Conservation (phyloP, 805 yeast genomes). For the Helenozyma rhizophorensis region DNA sequence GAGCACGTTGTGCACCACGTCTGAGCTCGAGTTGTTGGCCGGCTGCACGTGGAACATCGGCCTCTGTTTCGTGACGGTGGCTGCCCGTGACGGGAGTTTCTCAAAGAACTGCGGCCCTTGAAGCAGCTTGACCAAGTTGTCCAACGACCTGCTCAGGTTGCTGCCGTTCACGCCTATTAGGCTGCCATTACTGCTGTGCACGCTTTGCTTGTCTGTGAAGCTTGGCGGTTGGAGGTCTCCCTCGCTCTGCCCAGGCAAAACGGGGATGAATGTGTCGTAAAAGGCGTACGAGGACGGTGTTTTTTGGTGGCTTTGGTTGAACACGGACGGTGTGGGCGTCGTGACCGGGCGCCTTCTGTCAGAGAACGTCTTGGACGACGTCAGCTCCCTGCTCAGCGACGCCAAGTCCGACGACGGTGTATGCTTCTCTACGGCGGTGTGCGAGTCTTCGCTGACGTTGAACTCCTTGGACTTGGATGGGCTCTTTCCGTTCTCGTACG, state of each 20-base stretch:
- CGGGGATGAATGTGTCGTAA: slow-evolving; percentile 40
- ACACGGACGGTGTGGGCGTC: not conserved
- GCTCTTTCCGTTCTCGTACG: slow-evolving; percentile 8
- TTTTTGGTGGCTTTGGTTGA: slow-evolving; percentile 6
- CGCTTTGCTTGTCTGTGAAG: slow-evolving; percentile 7
- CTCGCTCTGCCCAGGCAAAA: slow-evolving; percentile 19
- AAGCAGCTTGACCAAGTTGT: slow-evolving; percentile 38
- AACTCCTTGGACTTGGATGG: slow-evolving; percentile 1
- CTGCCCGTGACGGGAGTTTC: slow-evolving; percentile 33
- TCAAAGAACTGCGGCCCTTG: slow-evolving; percentile 32
- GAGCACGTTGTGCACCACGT: slow-evolving; percentile 15
- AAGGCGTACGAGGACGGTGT: slow-evolving; percentile 35
- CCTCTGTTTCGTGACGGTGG: slow-evolving; percentile 18
- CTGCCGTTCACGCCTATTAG: slow-evolving; percentile 4
- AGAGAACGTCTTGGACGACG: not conserved
- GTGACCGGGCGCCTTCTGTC: too few relatives aligned
- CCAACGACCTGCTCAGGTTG: slow-evolving; percentile 19
- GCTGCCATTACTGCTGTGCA: slow-evolving; percentile 8
- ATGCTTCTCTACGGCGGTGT: not conserved
- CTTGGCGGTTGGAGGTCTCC: slow-evolving; percentile 7
- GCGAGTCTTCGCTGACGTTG: too few relatives aligned
- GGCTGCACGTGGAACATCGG: not conserved
- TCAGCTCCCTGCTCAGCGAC: not conserved
- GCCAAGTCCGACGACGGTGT: not conserved
- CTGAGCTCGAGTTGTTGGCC: slow-evolving; percentile 24